A percentile compares a stretch with the other conserved stretches of the same genome.
Evolutionary conservation across 164 flowering plant genomes (phyloP).

Genomic region (Dillenia turbinata): DNA sequence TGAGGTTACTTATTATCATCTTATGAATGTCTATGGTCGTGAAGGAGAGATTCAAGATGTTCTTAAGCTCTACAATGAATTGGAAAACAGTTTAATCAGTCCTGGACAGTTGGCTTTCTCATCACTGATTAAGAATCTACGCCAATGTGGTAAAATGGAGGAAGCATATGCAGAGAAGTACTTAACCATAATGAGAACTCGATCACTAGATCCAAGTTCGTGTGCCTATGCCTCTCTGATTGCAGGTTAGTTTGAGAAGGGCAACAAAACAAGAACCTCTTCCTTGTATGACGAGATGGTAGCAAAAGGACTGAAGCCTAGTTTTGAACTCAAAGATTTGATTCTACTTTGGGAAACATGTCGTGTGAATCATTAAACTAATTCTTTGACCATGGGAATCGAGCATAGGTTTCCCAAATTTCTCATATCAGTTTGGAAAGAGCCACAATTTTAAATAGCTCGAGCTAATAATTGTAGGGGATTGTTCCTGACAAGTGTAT

Average conservation of each 20-base stretch:
- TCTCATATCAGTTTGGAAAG: no score
- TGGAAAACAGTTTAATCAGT: conserved; percentile 44
- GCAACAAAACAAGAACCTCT: conserved; percentile 27
- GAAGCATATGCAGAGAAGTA: conserved; percentile 73
- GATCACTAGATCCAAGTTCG: conserved; percentile 22
- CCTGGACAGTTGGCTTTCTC: conserved; percentile 36
- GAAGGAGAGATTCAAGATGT: conserved; percentile 39
- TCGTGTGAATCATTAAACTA: no score
- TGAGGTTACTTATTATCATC: conserved; percentile 50
- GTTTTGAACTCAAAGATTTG: neutral
- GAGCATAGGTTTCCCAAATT: no score
- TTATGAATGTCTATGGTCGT: conserved; percentile 56
- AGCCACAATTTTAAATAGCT: no score
- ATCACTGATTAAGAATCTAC: conserved; percentile 40
- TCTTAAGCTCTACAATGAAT: conserved; percentile 72
- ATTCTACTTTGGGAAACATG: no score
- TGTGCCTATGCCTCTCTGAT: conserved; percentile 38
- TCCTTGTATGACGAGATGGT: conserved; percentile 42
- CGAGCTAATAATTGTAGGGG: no score
- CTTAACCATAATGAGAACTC: conserved; percentile 41
- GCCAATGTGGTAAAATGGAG: conserved; percentile 37
- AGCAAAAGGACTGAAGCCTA: conserved; percentile 24
- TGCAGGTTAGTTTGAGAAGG: conserved; percentile 25
- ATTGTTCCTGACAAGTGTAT: no score
- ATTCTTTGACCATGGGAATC: no score